A percentile compares a stretch with the other conserved stretches of the same genome.
Evolutionary conservation across 1,284 basidiomycete genomes (phyloP).

Genomic region (Ceratobasidium sp.): DNA sequence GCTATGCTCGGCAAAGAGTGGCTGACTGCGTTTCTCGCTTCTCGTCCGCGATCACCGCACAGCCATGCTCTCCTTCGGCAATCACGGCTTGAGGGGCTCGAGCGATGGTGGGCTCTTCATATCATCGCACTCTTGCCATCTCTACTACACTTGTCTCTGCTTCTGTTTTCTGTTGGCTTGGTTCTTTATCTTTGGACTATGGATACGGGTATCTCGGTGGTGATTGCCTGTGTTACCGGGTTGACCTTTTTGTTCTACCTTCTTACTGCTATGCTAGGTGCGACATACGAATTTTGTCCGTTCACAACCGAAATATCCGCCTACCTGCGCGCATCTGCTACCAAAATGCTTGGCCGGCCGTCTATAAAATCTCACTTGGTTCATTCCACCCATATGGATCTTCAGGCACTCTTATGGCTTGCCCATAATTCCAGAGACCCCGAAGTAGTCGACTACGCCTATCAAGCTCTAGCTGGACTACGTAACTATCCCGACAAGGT

Average conservation of each 20-base stretch:
- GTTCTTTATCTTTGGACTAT: slow-evolving; percentile 5
- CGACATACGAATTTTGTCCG: background rate
- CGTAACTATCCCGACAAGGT: background rate
- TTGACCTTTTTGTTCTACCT: background rate
- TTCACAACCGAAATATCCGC: slow-evolving; percentile 1
- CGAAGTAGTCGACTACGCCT: background rate
- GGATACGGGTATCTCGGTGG: background rate
- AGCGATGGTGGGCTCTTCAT: background rate
- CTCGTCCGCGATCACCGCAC: background rate
- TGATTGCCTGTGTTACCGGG: background rate
- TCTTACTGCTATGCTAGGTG: background rate
- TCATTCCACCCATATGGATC: background rate
- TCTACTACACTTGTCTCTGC: background rate
- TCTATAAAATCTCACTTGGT: too few species aligned
- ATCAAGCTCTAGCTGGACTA: slow-evolving; percentile 3
- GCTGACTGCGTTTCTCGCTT: background rate
- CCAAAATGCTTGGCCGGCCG: background rate
- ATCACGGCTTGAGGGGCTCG: background rate
- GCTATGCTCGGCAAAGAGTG: background rate
- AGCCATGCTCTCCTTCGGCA: background rate
- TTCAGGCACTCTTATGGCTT: slow-evolving; percentile 3
- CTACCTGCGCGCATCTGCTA: background rate
- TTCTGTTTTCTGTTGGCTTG: slow-evolving; percentile 6
- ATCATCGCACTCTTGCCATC: background rate
- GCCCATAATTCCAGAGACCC: background rate